Percentiles rank a stretch among this genome's conserved stretches.
Evolutionary conservation across 768 basidiomycete species (phyloP).

Genomic region (Cystobasidiopsis lactophilus): DNA sequence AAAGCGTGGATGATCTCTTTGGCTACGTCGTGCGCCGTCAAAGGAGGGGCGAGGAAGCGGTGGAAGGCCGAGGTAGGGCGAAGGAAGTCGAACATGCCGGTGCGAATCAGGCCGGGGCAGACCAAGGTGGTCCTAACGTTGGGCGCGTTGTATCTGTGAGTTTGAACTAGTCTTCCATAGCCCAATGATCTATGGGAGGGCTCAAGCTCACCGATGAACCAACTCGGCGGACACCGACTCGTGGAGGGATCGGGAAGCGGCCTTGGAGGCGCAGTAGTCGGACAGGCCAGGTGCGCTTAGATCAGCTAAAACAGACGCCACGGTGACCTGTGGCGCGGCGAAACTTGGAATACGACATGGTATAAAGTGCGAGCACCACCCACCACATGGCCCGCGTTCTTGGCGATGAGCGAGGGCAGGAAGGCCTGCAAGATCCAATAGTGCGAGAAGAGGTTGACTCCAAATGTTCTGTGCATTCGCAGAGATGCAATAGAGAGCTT

Average conservation of each 20-base stretch:
- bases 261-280: conserved; percentile 83
- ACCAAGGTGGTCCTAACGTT: conserved; percentile 66
- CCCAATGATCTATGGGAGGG: neutral
- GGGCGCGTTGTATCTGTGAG: conserved; percentile 42
- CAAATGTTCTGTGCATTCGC: conserved; percentile 46
- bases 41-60: conserved; percentile 53
- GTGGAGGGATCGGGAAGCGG: conserved; percentile 57
- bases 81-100: conserved; percentile 47
- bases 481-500: neutral
- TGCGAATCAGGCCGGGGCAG: conserved; percentile 54
- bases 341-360: too few species aligned
- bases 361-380: too few species aligned
- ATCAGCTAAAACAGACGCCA: conserved; percentile 53
- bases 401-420: conserved; percentile 62
- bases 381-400: conserved; percentile 65
- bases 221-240: conserved; percentile 75
- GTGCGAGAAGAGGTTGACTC: conserved; percentile 66
- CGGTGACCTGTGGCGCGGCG: conserved; percentile 24
- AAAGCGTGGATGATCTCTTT: conserved; percentile 45
- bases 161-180: neutral
- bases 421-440: conserved; percentile 88
- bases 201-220: conserved; percentile 30
- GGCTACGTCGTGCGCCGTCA: conserved; percentile 51
- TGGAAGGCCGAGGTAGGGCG: conserved; percentile 34
- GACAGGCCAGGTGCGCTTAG: conserved; percentile 28